Percentiles rank a stretch among this genome's conserved stretches.
Conservation (phyloP, 2,329 filamentous ascomycete genomes). For the Cordyceps cicadae region DNA sequence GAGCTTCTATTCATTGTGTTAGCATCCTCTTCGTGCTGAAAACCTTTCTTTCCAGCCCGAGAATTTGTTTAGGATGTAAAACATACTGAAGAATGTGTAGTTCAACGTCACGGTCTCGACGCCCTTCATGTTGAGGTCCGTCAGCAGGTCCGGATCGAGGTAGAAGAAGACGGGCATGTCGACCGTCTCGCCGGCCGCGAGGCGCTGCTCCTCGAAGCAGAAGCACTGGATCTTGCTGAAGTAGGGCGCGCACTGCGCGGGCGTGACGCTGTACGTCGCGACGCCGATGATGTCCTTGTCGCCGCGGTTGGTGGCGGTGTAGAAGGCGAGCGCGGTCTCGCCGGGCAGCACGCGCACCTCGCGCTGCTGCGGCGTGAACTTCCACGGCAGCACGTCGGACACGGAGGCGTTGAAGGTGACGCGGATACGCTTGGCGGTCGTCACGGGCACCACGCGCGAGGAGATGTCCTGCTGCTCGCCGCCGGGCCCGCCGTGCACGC, state of each 20-base stretch:
- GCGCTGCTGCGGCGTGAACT: constrained; percentile 91
- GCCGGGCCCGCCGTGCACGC: constrained; percentile 55
- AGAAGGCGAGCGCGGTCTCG: constrained; percentile 94
- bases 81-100: constrained; percentile 97
- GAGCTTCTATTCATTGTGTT: constrained; percentile 32
- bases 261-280: constrained; percentile 94
- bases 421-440: constrained; percentile 71
- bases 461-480: constrained; percentile 55
- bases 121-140: constrained; percentile 84
- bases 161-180: constrained; percentile 99
- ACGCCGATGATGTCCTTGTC: constrained; percentile 94
- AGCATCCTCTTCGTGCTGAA: constrained; percentile 20
- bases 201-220: constrained; percentile 92
- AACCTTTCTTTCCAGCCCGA: neutral
- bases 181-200: constrained; percentile 92
- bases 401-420: constrained; percentile 96
- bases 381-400: constrained; percentile 93
- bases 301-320: constrained; percentile 88
- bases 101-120: constrained; percentile 93
- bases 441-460: constrained; percentile 71
- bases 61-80: neutral
- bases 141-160: constrained; percentile 89
- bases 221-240: constrained; percentile 99
- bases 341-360: constrained; percentile 93
- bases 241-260: constrained; percentile 90